These are phyloP conservation scores for Fulvia fulva DNA, from an alignment of 2,329 filamentous ascomycete species.

Conservation along the genomic window DNA sequence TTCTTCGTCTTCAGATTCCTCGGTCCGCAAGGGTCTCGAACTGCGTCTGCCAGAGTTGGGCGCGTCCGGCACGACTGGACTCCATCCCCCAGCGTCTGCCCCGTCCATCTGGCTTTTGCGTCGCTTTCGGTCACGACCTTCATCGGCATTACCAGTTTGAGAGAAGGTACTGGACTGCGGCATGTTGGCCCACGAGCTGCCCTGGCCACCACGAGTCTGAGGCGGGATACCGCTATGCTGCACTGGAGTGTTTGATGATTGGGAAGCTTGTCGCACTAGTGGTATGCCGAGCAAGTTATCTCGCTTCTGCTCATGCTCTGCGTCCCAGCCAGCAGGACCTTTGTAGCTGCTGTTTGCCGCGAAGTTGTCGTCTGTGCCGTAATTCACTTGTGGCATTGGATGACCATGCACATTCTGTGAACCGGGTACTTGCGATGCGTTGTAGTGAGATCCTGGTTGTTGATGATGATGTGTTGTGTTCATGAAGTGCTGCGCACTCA, in stretches of 20 bases:
- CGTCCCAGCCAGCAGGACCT: not conserved
- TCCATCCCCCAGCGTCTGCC: not conserved
- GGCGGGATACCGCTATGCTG: not conserved
- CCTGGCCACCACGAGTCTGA: not conserved
- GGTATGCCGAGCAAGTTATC: not conserved
- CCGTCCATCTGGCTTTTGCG: slow-evolving; percentile 8
- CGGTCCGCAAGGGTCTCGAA: not conserved
- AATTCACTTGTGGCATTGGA: not conserved
- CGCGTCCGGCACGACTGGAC: not conserved
- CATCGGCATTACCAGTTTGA: not conserved
- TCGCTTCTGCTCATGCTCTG: not conserved
- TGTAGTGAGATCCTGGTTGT: not conserved
- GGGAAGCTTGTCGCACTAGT: not conserved
- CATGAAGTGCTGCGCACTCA: not conserved
- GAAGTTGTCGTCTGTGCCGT: not conserved
- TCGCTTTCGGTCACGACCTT: slow-evolving; percentile 4
- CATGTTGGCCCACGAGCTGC: slow-evolving; percentile 3
- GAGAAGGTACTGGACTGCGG: not conserved
- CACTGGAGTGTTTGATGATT: not conserved
- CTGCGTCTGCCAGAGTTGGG: not conserved
- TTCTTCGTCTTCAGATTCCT: not conserved
- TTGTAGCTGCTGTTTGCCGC: not conserved
- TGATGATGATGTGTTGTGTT: not conserved
- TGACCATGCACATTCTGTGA: not conserved
- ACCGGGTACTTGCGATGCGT: not conserved